These are phyloP conservation scores for Porphyridium purpureum DNA, from an alignment of 23 red algal genomes.

Conservation along the genomic window DNA sequence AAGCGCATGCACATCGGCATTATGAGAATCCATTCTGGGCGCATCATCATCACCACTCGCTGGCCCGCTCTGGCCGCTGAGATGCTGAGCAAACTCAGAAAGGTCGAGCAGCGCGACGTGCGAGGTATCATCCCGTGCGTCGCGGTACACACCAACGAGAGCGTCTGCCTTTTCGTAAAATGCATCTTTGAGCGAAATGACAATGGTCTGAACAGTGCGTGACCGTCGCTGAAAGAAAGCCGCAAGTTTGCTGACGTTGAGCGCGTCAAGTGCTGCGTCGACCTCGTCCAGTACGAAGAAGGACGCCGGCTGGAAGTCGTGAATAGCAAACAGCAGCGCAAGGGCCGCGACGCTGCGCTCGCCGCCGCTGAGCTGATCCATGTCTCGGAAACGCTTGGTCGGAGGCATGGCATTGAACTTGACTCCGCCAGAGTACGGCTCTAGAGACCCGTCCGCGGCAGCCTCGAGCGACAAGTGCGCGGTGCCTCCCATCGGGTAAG, in stretches of 20 bases:
- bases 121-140: conserved; percentile 1
- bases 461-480: conserved; percentile 74
- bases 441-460: no score
- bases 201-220: conserved; percentile 55
- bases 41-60: no score
- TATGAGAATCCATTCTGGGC: no score
- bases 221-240: conserved; percentile 35
- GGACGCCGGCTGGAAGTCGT: conserved; percentile 49
- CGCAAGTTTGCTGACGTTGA: conserved; percentile 67
- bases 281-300: conserved; percentile 97
- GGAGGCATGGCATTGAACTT: conserved; percentile 94
- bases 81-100: neutral
- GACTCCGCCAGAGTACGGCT: conserved; percentile 81
- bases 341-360: conserved; percentile 89
- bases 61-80: no score
- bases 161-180: conserved; percentile 92
- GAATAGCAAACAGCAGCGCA: conserved; percentile 87
- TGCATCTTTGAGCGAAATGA: conserved; percentile 91
- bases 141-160: conserved; percentile 80
- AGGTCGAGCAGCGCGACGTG: neutral
- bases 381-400: conserved; percentile 78
- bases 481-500: conserved; percentile 71
- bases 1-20: no score
- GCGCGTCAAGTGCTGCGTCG: conserved; percentile 85
- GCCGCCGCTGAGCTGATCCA: conserved; percentile 88